phyloP scores from a whole-genome alignment of 176 grass and related monocot species.

The Oryza rufipogon region DNA sequence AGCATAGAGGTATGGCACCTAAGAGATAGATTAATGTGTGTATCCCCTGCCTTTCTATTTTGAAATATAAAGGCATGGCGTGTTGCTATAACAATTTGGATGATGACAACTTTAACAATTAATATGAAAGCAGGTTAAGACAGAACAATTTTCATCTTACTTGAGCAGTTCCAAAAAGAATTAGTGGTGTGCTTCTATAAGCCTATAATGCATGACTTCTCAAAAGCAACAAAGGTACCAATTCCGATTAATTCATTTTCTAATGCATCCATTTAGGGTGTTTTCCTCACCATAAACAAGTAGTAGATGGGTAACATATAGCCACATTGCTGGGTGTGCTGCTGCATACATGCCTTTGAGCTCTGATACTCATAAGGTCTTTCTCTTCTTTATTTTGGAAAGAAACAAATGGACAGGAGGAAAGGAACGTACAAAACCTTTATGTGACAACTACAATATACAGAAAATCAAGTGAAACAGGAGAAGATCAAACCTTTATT shows the following conservation, averaged over 20 bases:
- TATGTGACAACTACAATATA: slow-evolving; percentile 30
- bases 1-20: slow-evolving; percentile 23
- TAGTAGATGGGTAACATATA: not conserved
- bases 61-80: not conserved
- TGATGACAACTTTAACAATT: not conserved
- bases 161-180: not conserved
- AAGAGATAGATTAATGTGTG: slow-evolving; percentile 3
- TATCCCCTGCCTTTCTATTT: not conserved
- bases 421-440: not conserved
- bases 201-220: not conserved
- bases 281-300: slow-evolving; percentile 24
- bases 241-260: not conserved
- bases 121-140: not conserved
- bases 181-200: not conserved
- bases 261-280: not conserved
- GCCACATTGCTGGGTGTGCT: not conserved
- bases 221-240: not conserved
- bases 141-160: not conserved
- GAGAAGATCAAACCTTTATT: slow-evolving; percentile 19
- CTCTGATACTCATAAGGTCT: not conserved
- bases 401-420: not conserved
- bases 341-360: slow-evolving; percentile 27
- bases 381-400: not conserved
- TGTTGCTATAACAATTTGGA: slow-evolving; percentile 15
- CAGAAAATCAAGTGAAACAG: slow-evolving; percentile 23